Conservation (phyloP, 2,329 filamentous ascomycete genomes). For the Colletotrichum lupini region DNA sequence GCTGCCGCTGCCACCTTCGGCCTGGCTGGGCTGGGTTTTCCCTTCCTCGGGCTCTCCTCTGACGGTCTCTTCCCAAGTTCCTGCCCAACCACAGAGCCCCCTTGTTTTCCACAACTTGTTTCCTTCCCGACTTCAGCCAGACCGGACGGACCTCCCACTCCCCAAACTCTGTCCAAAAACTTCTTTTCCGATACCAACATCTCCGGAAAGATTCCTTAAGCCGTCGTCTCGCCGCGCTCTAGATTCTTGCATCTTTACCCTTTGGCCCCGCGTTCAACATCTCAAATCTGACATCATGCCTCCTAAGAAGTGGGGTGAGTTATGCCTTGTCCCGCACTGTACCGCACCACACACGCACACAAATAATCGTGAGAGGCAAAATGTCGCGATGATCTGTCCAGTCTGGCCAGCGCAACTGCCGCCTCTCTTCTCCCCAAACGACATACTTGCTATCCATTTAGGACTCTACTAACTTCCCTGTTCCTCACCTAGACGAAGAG, state of each 20-base stretch:
- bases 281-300: constrained; percentile 51
- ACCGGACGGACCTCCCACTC: neutral
- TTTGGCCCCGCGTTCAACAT: constrained; percentile 12
- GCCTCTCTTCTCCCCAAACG: neutral
- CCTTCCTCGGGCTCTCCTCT: constrained; percentile 21
- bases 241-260: neutral
- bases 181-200: neutral
- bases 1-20: constrained; percentile 22
- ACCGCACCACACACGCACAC: constrained; percentile 33
- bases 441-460: neutral
- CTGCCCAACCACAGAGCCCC: constrained; percentile 34
- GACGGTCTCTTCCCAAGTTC: constrained; percentile 13
- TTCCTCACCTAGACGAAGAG: constrained; percentile 49
- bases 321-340: constrained; percentile 31
- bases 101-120: constrained; percentile 29
- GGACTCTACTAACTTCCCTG: constrained; percentile 7
- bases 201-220: neutral
- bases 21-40: constrained; percentile 23
- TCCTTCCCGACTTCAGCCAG: constrained; percentile 19
- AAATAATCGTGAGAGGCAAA: constrained; percentile 32
- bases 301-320: constrained; percentile 57
- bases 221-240: neutral
- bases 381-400: constrained; percentile 28
- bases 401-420: neutral
- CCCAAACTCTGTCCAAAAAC: neutral